phyloP scores from a whole-genome alignment of 2,329 filamentous ascomycete species.

The Exophiala alcalophila region DNA sequence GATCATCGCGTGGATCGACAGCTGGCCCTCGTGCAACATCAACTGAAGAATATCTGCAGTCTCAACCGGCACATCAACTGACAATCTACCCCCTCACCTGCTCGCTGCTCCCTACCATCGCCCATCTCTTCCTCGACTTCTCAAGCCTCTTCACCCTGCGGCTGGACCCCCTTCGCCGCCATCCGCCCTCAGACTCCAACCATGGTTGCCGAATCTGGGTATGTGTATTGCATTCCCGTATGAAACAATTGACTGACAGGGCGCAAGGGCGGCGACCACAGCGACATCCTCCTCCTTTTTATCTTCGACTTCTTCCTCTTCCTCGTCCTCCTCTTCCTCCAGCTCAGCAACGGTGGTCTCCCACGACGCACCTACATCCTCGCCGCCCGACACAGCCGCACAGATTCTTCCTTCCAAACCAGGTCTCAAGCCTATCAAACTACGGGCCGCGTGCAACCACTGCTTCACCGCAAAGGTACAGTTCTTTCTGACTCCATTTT shows the following conservation, averaged over 20 bases:
- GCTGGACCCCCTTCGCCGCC: not conserved
- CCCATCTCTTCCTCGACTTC: too few species aligned
- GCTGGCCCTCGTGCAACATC: too few species aligned
- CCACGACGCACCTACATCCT: slow-evolving; percentile 2
- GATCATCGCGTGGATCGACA: too few species aligned
- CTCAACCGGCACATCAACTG: too few species aligned
- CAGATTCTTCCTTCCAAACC: slow-evolving; percentile 14
- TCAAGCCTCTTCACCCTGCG: too few species aligned
- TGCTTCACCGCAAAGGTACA: slow-evolving; percentile 31
- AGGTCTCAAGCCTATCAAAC: slow-evolving; percentile 27
- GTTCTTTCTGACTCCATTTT: not conserved
- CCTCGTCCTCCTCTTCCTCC: slow-evolving; percentile 3
- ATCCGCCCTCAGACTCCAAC: not conserved
- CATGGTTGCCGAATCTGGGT: slow-evolving; percentile 19
- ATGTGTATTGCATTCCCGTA: slow-evolving; percentile 20
- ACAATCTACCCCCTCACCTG: too few species aligned
- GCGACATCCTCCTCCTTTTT: slow-evolving; percentile 5
- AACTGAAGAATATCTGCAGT: too few species aligned
- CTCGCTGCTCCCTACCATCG: too few species aligned
- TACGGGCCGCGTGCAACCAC: slow-evolving; percentile 30
- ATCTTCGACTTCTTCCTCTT: slow-evolving; percentile 5
- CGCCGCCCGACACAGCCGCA: slow-evolving; percentile 7
- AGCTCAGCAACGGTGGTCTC: not conserved
- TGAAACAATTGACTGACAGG: slow-evolving; percentile 22
- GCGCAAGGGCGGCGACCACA: slow-evolving; percentile 19